Evolutionary conservation across 1,284 basidiomycete species (phyloP).

Genomic region (Leccinum pachyderme): DNA sequence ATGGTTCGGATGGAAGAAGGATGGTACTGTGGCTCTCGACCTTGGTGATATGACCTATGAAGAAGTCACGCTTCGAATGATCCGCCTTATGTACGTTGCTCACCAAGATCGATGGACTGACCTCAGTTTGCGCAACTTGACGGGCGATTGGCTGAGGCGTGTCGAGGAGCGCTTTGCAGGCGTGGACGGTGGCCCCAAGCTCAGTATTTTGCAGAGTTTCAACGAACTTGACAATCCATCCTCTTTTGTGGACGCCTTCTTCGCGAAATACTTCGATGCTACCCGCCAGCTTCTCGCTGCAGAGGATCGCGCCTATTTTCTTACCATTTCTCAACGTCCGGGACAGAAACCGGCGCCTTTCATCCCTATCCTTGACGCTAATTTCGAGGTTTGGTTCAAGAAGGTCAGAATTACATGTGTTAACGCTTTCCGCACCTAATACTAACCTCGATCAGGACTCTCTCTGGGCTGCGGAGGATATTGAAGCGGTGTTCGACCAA

Average conservation of each 20-base stretch:
- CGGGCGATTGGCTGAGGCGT: conserved; percentile 95
- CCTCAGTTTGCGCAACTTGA: conserved; percentile 88
- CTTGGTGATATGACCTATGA: conserved; percentile 98
- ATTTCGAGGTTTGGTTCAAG: conserved; percentile 98
- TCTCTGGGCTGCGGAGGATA: conserved; percentile 97
- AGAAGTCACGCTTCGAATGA: conserved; percentile 89
- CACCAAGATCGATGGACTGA: conserved; percentile 96
- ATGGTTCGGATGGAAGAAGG: conserved; percentile 96
- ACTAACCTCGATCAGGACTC: conserved; percentile 65
- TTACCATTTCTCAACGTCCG: conserved; percentile 90
- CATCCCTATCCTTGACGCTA: conserved; percentile 93
- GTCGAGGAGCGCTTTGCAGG: conserved; percentile 98
- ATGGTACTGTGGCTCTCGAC: conserved; percentile 80
- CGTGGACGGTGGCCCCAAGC: conserved; percentile 78
- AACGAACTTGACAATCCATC: conserved; percentile 80
- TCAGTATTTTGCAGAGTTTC: conserved; percentile 90
- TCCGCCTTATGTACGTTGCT: conserved; percentile 89
- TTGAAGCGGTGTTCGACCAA: conserved; percentile 97
- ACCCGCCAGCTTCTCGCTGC: conserved; percentile 87
- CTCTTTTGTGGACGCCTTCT: conserved; percentile 81
- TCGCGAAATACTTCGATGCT: conserved; percentile 81
- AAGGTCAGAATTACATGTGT: conserved; percentile 56
- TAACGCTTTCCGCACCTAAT: conserved; percentile 18
- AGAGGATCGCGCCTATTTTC: conserved; percentile 95
- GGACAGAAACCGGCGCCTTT: conserved; percentile 99